A percentile compares a stretch with the other conserved stretches of the same genome.
Conservation (phyloP, 208 protist genomes). For the Trypanosoma avium region DNA sequence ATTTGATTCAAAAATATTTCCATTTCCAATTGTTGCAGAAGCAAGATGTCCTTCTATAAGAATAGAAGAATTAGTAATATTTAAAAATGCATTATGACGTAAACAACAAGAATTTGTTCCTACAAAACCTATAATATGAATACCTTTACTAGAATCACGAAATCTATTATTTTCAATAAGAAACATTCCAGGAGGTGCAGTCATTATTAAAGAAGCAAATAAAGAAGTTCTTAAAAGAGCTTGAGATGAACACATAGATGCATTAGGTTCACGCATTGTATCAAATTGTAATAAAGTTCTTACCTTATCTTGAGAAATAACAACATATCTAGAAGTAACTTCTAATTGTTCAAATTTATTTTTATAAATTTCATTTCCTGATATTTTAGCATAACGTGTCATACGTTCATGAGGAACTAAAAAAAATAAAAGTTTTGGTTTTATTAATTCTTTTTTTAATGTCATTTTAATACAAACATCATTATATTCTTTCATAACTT, state of each 20-base stretch:
- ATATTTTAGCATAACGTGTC: constrained; percentile 49
- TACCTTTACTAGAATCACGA: constrained; percentile 37
- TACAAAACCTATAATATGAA: constrained; percentile 59
- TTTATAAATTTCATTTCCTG: constrained; percentile 58
- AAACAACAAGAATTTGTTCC: constrained; percentile 45
- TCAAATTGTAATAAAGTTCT: constrained; percentile 73
- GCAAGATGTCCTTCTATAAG: constrained; percentile 70
- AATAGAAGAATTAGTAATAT: constrained; percentile 50
- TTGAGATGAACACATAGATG: constrained; percentile 59
- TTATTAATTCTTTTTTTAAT: constrained; percentile 11
- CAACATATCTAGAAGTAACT: constrained; percentile 73
- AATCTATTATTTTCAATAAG: constrained; percentile 73
- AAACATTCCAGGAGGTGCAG: constrained; percentile 54
- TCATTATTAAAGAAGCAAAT: constrained; percentile 53
- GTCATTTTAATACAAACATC: constrained; percentile 41
- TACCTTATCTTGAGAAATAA: constrained; percentile 34
- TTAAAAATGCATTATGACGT: constrained; percentile 54
- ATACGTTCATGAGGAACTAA: constrained; percentile 33
- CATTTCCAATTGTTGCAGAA: constrained; percentile 54
- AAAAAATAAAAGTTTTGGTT: constrained; percentile 33
- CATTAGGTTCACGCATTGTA: constrained; percentile 39
- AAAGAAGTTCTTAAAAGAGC: constrained; percentile 55
- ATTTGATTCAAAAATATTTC: constrained; percentile 74
- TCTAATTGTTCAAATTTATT: constrained; percentile 50
- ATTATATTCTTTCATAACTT: constrained; percentile 41